Base-by-base conservation (phyloP, 208 protist species). In the Leishmania tropica region DNA sequence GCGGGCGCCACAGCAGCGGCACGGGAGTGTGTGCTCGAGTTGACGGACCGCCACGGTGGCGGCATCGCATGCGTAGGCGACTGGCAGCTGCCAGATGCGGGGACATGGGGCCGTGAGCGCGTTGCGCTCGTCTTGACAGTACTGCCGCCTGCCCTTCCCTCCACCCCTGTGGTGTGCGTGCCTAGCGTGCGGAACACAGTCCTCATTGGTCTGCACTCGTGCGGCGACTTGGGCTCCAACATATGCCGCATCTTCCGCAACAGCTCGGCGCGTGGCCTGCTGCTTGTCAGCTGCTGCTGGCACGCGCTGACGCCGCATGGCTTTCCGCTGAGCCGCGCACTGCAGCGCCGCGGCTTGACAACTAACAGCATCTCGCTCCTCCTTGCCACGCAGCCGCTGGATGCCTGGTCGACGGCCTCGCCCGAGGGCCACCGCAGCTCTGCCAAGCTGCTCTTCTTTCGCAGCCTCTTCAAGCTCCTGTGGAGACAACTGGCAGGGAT, bases 271-370 rank as follows among this genome's bases (percentile, higher is more conserved):
- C 88, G 79, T 56, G 93, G 92, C 8, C 75, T 98, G 75, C 85
- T 96, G 80, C 90, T 98, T 15, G 95, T 98, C 35, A 98, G 95
- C 87, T 98, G 95, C 84, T 98, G 95, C 84, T 98, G 95, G 95
- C 92, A 98, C 74, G 88, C 93, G 0, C 79, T 98, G 19, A 97
- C 93, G 35, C 75, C 81, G 40, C 37, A 79, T 0, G 92, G 92
- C 2, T 98, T 98, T 78, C 95, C 95, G 10, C 83, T 97, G 1
- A 96, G 91, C 77, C 58, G n/a, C 10, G 88, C 90, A 48, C 60
- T 97, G 19, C 81, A 75, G 75, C 75, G 78, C 0, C 88, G 89
- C n/a, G 89, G 89, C 35, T 84, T 95, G 85, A 75, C 83, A 17
- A 87, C 81, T 17, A 77, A 92, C 31, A 79, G 84, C 24, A 13